Percentiles rank a stretch among this genome's conserved stretches.
Evolutionary conservation across 2,329 filamentous ascomycete species (phyloP).

Genomic region (Exophiala sp.): DNA sequence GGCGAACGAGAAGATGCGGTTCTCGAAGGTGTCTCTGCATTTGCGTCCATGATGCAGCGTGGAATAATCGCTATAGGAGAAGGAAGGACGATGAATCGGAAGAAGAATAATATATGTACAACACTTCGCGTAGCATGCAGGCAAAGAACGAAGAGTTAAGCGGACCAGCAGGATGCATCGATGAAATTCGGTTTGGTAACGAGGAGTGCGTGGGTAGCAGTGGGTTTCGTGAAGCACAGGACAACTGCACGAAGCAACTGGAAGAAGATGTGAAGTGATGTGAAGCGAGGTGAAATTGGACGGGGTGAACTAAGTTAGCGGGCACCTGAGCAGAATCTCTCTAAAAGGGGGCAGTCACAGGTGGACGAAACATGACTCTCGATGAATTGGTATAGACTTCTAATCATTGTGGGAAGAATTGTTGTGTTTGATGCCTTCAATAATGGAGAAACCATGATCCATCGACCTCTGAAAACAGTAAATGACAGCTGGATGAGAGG

Average conservation of each 20-base stretch:
- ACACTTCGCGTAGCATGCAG: neutral
- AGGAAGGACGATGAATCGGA: neutral
- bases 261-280: neutral
- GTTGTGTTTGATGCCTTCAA: too few relatives aligned
- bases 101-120: neutral
- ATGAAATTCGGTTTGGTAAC: neutral
- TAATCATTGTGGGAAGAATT: too few relatives aligned
- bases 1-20: slow-evolving; percentile 14
- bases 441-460: too few relatives aligned
- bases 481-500: too few relatives aligned
- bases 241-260: slow-evolving; percentile 2
- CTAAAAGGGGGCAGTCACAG: slow-evolving; percentile 9
- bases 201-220: neutral
- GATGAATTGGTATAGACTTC: too few relatives aligned
- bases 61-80: neutral
- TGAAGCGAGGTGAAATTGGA: slow-evolving; percentile 15
- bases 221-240: slow-evolving; percentile 6
- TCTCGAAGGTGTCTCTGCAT: slow-evolving; percentile 13
- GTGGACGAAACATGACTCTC: neutral
- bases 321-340: slow-evolving; percentile 4
- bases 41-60: slow-evolving; percentile 12
- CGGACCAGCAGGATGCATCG: neutral
- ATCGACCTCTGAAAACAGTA: too few relatives aligned
- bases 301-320: slow-evolving; percentile 7
- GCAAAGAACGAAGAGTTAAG: neutral